phyloP scores from a whole-genome alignment of 495 filamentous ascomycete genomes.

The Podospora anserina region DNA sequence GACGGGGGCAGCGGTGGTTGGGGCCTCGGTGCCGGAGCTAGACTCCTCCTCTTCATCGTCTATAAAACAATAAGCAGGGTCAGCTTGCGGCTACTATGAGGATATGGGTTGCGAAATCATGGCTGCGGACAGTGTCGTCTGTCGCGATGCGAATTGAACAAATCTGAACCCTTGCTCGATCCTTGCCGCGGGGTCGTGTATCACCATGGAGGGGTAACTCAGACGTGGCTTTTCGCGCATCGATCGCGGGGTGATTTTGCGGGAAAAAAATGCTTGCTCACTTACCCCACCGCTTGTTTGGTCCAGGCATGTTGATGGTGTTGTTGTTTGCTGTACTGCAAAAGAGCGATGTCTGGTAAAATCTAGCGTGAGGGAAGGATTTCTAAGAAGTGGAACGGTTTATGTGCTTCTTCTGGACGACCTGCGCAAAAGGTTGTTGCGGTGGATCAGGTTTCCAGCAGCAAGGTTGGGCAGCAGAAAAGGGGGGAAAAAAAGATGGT shows the following conservation, averaged over 20 bases:
- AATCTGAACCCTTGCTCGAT: neutral
- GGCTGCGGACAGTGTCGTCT: neutral
- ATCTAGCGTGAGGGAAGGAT: neutral
- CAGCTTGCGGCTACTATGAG: slow-evolving; percentile 26
- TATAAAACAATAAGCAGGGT: slow-evolving; percentile 33
- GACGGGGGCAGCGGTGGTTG: slow-evolving; percentile 53
- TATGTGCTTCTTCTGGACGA: neutral
- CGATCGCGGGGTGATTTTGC: slow-evolving; percentile 21
- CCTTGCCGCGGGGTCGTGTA: neutral
- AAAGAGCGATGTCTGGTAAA: slow-evolving; percentile 1
- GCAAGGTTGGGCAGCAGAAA: slow-evolving; percentile 6
- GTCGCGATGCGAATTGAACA: neutral
- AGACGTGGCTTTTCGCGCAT: slow-evolving; percentile 15
- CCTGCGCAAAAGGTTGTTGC: neutral
- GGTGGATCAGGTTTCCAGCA: slow-evolving; percentile 4
- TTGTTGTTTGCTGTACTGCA: neutral
- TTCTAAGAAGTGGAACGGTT: neutral
- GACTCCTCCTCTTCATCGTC: slow-evolving; percentile 68
- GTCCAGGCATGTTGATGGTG: slow-evolving; percentile 27
- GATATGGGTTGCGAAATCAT: neutral
- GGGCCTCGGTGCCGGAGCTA: slow-evolving; percentile 57
- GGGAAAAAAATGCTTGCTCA: slow-evolving; percentile 22
- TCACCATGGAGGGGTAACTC: slow-evolving; percentile 10
- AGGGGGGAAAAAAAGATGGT: neutral
- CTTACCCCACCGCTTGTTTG: slow-evolving; percentile 38